Evolutionary conservation across 257 asterid genomes (phyloP), one percentile per base, ranked within the genome.

Genomic region (Nicotiana obtusifolia): DNA sequence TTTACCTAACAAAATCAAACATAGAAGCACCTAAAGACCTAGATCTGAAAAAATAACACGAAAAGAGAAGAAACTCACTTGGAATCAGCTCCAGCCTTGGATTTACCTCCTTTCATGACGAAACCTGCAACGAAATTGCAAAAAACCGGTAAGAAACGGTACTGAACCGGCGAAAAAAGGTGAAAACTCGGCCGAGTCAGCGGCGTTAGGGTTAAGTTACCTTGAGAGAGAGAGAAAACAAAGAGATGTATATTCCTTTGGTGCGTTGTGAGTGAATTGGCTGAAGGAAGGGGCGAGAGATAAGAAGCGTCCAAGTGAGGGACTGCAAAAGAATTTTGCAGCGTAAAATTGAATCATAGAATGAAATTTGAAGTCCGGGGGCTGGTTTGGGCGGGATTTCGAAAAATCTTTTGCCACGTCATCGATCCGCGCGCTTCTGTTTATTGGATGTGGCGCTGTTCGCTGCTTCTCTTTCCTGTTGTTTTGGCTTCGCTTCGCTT

Each of bases 381-480:
- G 61, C 76, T 76, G 87, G 91, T 92, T 94, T 91, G 90, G 97
- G 98, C 98, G 98, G 98, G 97, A 94, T 90, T 91, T 89, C 97
- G 87, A 91, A 87, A 84, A 85, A 20, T 28, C 35, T 31, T 10
- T 33, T 7, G 81, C 91, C 97, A 83, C 86, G 88, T 91, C 97
- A 89, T 19, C 87, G 88, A 92, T 94, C 98, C 88, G 79, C 8
- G 88, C 44, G 57, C 2, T 9, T 2, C 7, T 53, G 19, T 22
- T 85, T 0, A 85, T 61, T 89, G 89, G 89, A 7, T 35, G 2
- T 7, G 7, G 20, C 3, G 76, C 52, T 68, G 49, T 41, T 41
- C 4, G 49, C 49, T 41, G 13, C 76, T 60, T 76, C 8, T 26
- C 16, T 3, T 47, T 64, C 41, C 80, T 82, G 76, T 47, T 67